A percentile compares a stretch with the other conserved stretches of the same genome.
Evolutionary conservation across 2,329 filamentous ascomycete genomes (phyloP).

Genomic region (Fonsecaea monophora): DNA sequence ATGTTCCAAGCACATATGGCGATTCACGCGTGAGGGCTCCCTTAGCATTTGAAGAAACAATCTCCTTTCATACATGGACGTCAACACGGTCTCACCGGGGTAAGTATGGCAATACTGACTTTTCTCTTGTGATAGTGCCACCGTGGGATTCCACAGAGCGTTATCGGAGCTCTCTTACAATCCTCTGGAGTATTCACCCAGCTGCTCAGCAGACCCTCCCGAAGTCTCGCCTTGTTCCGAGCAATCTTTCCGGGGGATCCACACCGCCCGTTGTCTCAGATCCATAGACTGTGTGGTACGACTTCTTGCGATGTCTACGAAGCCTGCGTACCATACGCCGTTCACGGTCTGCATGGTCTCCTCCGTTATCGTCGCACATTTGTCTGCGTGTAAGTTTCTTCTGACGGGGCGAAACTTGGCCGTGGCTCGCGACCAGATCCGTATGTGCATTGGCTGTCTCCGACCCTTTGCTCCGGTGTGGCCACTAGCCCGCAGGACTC

Average conservation of each 20-base stretch:
- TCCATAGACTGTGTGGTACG: constrained; percentile 50
- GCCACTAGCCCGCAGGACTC: constrained; percentile 48
- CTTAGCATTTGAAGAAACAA: not conserved
- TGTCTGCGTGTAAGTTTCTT: constrained; percentile 49
- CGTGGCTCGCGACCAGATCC: constrained; percentile 52
- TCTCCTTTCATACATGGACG: not conserved
- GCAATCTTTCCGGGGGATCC: constrained; percentile 46
- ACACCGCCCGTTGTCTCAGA: constrained; percentile 50
- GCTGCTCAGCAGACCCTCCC: constrained; percentile 41
- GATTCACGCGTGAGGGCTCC: constrained; percentile 49
- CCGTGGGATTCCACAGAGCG: constrained; percentile 49
- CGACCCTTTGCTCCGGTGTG: constrained; percentile 48
- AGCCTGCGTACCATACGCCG: constrained; percentile 48
- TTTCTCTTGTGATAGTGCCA: constrained; percentile 41
- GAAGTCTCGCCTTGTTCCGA: not conserved
- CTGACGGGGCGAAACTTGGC: constrained; percentile 45
- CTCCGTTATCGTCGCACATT: constrained; percentile 45
- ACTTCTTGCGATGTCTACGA: constrained; percentile 48
- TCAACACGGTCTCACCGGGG: not conserved
- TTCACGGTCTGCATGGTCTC: constrained; percentile 54
- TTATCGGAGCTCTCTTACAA: constrained; percentile 51
- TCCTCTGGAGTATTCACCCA: constrained; percentile 49
- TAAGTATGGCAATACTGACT: not conserved
- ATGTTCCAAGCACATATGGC: constrained; percentile 93
- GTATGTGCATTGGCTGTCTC: constrained; percentile 52